Base-by-base conservation (phyloP, 2,329 filamentous ascomycete species). In the Cladophialophora chaetospira region DNA sequence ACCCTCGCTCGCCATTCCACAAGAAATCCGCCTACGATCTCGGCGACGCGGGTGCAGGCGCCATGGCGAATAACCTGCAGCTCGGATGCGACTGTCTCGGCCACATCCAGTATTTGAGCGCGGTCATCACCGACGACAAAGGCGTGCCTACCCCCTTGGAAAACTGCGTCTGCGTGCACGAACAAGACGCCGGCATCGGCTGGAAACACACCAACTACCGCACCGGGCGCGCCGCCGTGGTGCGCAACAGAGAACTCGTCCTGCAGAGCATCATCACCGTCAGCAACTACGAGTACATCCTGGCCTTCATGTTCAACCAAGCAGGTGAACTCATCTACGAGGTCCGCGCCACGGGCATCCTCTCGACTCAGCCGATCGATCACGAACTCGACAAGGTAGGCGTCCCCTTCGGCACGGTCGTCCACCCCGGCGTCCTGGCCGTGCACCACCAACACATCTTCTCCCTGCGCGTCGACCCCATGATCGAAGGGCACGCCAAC, bases 401-500 rank as follows among this genome's bases (percentile, higher is more conserved):
- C 10, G 84, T 88, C 3, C 81, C 83, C 2, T 88, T 82, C 75
- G 86, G 85, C 29, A 89, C 85, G 0, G 81, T 88, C 36, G 85
- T 89, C 4, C 84, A 86, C 57, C 85, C 86, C 0, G 85, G 86
- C 40, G 86, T 87, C 13, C 80, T 90, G 29, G 87, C 86, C 2
- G 76, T 78, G 0, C 84, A 88, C 71, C 88, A 91, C 67, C 88
- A 92, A 68, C 88, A 91, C 71, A 88, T 91, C 69, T 90, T 92
- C 73, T 85, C 81, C 3, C 76, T 86, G 4, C 80, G 84, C 6
- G 75, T 87, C 10, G 84, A 87, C 66, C 83, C 84, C n/a, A 63
- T 66, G 61, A 53, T 62, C 13, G 82, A 82, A 57, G 83, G 84
- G 0, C 77, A 78, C 58, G 71, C 73, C 21, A 84, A 85, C 66